phyloP scores from a whole-genome alignment of 2,329 filamentous ascomycete species.

The Hymenoscyphus scutula region DNA sequence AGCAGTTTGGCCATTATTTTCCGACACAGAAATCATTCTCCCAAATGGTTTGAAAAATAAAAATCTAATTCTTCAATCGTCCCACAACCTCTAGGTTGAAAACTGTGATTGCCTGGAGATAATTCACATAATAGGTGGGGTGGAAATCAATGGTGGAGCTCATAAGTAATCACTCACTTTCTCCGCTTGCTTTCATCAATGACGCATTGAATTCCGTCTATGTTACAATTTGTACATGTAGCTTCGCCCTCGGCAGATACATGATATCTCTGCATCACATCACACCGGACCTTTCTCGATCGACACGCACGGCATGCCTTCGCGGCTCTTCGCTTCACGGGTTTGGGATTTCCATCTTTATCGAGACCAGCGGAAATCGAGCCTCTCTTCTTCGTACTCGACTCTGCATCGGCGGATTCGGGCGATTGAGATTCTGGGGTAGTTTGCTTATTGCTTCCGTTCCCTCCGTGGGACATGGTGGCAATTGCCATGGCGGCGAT shows the following conservation, averaged over 20 bases:
- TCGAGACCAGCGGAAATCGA: conserved; percentile 4
- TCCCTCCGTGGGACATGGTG: not conserved
- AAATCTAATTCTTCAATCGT: too few relatives aligned
- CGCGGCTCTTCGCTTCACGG: conserved; percentile 75
- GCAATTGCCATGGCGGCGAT: not conserved
- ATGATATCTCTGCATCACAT: conserved; percentile 72
- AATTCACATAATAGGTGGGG: not conserved
- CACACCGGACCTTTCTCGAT: conserved; percentile 86
- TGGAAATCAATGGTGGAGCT: too few relatives aligned
- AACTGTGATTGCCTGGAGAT: too few relatives aligned
- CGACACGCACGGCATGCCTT: conserved; percentile 88
- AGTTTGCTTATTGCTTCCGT: not conserved
- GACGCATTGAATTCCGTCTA: conserved; percentile 49
- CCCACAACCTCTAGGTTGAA: too few relatives aligned
- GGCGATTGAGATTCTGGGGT: not conserved
- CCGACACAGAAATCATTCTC: too few relatives aligned
- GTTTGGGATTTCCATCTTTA: conserved; percentile 16
- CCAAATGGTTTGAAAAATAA: too few relatives aligned
- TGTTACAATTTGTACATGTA: conserved; percentile 35
- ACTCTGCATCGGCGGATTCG: not conserved
- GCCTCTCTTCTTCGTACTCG: conserved; percentile 1
- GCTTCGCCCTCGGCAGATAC: conserved; percentile 30
- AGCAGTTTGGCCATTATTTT: too few relatives aligned
- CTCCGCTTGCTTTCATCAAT: conserved; percentile 65
- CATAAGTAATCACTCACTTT: conserved; percentile 50